These are phyloP conservation scores for Passiflora organensis DNA, from an alignment of 345 rosid genomes.

Conservation along the genomic window DNA sequence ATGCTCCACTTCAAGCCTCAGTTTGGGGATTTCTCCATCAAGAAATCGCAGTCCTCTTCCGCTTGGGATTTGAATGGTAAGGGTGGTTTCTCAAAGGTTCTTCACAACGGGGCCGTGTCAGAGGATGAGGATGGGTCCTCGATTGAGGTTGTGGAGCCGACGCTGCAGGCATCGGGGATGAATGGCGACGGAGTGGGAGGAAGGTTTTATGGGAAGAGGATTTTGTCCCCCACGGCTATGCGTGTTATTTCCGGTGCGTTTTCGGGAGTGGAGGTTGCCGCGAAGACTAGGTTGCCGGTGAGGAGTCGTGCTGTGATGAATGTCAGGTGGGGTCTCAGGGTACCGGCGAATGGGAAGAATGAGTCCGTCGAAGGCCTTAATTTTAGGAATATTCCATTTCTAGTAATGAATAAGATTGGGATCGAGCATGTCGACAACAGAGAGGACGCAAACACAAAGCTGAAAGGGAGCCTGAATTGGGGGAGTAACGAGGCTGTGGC, in stretches of 20 bases:
- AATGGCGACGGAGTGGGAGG: slow-evolving; percentile 26
- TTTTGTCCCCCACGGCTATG: slow-evolving; percentile 28
- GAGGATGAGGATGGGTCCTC: slow-evolving; percentile 47
- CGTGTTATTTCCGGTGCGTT: slow-evolving; percentile 39
- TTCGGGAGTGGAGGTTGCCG: slow-evolving; percentile 66
- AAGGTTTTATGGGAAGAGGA: slow-evolving; percentile 30
- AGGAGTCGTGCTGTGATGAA: slow-evolving; percentile 56
- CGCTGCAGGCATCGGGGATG: slow-evolving; percentile 5
- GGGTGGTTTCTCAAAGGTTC: slow-evolving; percentile 4
- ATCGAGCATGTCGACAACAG: slow-evolving; percentile 62
- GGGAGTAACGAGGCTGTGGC: slow-evolving; percentile 36
- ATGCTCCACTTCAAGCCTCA: slow-evolving; percentile 90
- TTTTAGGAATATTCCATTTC: slow-evolving; percentile 55
- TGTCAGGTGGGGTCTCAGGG: slow-evolving; percentile 91
- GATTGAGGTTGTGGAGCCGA: slow-evolving; percentile 55
- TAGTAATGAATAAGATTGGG: slow-evolving; percentile 85
- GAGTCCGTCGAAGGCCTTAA: slow-evolving; percentile 46
- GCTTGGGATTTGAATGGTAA: slow-evolving; percentile 22
- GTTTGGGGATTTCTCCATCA: slow-evolving; percentile 82
- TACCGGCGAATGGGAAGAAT: slow-evolving; percentile 53
- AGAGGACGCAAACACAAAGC: slow-evolving; percentile 21
- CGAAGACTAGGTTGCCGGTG: slow-evolving; percentile 66
- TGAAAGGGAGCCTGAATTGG: slow-evolving; percentile 7
- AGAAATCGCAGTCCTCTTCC: slow-evolving; percentile 67
- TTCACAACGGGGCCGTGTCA: slow-evolving; percentile 21